Evolutionary conservation across 2,329 filamentous ascomycete species (phyloP).

Genomic region (Colletotrichum lindemuthianum): DNA sequence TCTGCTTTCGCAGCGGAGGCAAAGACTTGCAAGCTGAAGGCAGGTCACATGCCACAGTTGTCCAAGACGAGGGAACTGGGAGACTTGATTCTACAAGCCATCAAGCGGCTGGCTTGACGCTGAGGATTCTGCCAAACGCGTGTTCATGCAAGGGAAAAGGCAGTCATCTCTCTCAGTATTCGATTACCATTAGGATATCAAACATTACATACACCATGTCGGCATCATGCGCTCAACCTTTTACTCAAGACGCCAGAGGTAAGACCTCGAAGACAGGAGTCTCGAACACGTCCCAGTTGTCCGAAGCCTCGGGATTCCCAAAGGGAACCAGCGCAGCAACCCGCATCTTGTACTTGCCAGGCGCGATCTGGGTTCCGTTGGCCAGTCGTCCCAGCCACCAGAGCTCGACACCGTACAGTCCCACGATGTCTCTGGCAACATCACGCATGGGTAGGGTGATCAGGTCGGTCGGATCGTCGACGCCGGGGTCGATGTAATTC

Average conservation of each 20-base stretch:
- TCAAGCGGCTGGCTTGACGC: background rate
- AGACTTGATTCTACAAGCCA: background rate
- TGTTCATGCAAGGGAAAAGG: no score
- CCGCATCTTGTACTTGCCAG: constrained; percentile 49
- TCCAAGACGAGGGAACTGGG: background rate
- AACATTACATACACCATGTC: no score
- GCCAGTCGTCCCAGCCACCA: constrained; percentile 56
- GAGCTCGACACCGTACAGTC: constrained; percentile 39
- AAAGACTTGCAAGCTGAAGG: background rate
- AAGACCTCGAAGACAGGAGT: constrained; percentile 41
- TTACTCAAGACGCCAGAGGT: background rate
- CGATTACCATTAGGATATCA: no score
- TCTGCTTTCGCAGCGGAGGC: background rate
- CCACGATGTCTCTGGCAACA: constrained; percentile 44
- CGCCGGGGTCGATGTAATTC: constrained; percentile 47
- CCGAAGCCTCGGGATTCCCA: constrained; percentile 23
- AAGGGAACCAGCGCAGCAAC: constrained; percentile 30
- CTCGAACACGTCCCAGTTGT: constrained; percentile 33
- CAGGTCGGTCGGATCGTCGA: constrained; percentile 50
- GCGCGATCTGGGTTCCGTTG: constrained; percentile 51
- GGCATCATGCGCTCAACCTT: background rate
- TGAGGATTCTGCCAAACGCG: no score
- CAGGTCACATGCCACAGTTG: constrained; percentile 2
- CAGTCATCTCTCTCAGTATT: no score
- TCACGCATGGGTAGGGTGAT: constrained; percentile 50